These are phyloP conservation scores for Candida verbasci DNA, from an alignment of 805 yeast species.

Conservation along the genomic window DNA sequence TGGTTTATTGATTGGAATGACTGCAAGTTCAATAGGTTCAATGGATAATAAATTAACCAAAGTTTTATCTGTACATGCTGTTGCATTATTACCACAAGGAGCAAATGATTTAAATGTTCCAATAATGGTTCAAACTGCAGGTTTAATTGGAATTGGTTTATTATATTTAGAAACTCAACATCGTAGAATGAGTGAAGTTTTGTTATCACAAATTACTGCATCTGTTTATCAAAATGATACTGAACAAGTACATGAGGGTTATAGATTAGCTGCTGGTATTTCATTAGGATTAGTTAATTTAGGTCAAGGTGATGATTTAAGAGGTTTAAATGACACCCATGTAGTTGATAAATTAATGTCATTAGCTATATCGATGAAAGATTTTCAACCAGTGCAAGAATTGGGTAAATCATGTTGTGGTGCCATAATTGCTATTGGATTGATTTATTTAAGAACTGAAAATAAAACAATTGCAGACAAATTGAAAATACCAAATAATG, in stretches of 20 bases:
- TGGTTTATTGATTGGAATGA: conserved; percentile 85
- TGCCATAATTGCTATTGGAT: conserved; percentile 67
- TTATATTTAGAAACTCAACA: conserved; percentile 75
- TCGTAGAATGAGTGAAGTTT: conserved; percentile 77
- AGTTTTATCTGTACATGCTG: conserved; percentile 88
- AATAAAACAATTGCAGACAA: conserved; percentile 57
- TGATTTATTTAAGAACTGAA: conserved; percentile 68
- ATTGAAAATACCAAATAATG: conserved; percentile 55
- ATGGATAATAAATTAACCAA: conserved; percentile 86
- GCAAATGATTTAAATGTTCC: conserved; percentile 86
- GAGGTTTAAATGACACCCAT: conserved; percentile 57
- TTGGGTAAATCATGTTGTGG: conserved; percentile 68
- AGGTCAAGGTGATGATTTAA: conserved; percentile 64
- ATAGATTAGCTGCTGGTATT: conserved; percentile 83
- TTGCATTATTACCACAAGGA: conserved; percentile 85
- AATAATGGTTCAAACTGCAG: conserved; percentile 83
- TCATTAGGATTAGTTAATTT: conserved; percentile 80
- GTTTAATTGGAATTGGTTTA: conserved; percentile 84
- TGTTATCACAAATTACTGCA: conserved; percentile 64
- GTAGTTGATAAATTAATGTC: conserved; percentile 57
- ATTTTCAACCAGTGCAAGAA: conserved; percentile 55
- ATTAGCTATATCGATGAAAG: conserved; percentile 56
- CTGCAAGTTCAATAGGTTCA: conserved; percentile 79
- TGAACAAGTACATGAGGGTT: conserved; percentile 66
- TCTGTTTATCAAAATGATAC: conserved; percentile 51